phyloP scores from a whole-genome alignment of 1,284 basidiomycete species.

The Tremellales sp. region DNA sequence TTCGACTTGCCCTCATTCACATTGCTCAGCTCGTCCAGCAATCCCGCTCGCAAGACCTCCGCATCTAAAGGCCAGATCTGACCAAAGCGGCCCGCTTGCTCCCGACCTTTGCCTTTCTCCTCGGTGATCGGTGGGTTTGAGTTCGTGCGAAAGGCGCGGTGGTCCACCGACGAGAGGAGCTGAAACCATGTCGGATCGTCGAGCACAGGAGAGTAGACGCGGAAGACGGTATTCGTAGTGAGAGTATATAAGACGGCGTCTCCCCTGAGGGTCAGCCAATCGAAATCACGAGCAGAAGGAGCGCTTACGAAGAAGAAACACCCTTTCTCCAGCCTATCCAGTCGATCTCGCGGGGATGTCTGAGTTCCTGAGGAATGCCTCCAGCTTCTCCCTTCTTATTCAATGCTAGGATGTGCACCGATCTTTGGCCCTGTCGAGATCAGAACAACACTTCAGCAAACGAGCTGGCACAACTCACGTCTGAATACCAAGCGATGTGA shows the following conservation, averaged over 20 bases:
- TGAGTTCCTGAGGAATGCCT: slow-evolving; percentile 32
- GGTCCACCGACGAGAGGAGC: slow-evolving; percentile 61
- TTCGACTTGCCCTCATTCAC: slow-evolving; percentile 54
- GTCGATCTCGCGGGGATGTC: slow-evolving; percentile 39
- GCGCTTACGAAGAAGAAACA: slow-evolving; percentile 16
- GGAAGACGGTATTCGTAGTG: slow-evolving; percentile 50
- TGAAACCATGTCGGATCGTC: slow-evolving; percentile 81
- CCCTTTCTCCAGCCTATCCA: slow-evolving; percentile 41
- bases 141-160: slow-evolving; percentile 60
- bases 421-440: slow-evolving; percentile 11
- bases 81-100: slow-evolving; percentile 41
- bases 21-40: slow-evolving; percentile 18
- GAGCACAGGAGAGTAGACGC: slow-evolving; percentile 80
- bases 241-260: slow-evolving; percentile 43
- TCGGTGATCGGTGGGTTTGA: slow-evolving; percentile 44
- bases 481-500: slow-evolving; percentile 32
- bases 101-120: slow-evolving; percentile 48
- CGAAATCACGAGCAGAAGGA: not conserved
- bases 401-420: slow-evolving; percentile 23
- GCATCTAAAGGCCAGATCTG: slow-evolving; percentile 32
- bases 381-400: slow-evolving; percentile 18
- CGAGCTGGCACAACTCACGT: slow-evolving; percentile 12
- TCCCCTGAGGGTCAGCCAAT: slow-evolving; percentile 16
- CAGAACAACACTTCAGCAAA: not conserved
- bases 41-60: slow-evolving; percentile 18